Percentiles rank a stretch among this genome's conserved stretches.
Conservation (phyloP, 2,329 filamentous ascomycete species). For the Curvularia spicifera region DNA sequence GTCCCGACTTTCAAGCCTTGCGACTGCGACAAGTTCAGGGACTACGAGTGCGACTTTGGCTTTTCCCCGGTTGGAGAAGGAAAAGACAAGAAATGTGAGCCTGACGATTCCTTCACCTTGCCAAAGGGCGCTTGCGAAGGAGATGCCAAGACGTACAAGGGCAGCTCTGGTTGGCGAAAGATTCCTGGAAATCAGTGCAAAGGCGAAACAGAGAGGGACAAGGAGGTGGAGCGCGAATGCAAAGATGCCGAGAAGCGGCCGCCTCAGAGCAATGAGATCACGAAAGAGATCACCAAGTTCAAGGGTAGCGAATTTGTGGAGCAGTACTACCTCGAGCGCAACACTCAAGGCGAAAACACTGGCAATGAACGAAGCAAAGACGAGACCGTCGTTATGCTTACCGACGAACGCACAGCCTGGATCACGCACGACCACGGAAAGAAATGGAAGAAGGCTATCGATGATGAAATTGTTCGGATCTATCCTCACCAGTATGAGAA, state of each 20-base stretch:
- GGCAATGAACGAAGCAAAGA: constrained; percentile 67
- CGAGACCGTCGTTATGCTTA: constrained; percentile 74
- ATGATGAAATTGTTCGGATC: constrained; percentile 72
- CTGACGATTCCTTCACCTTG: constrained; percentile 65
- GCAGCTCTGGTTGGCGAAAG: constrained; percentile 87
- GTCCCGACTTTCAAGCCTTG: constrained; percentile 74
- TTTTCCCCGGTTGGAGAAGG: constrained; percentile 63
- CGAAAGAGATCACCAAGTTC: constrained; percentile 67
- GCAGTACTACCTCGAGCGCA: constrained; percentile 80
- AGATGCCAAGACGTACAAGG: constrained; percentile 75
- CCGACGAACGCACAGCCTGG: constrained; percentile 66
- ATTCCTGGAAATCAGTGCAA: constrained; percentile 72
- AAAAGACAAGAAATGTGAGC: constrained; percentile 70
- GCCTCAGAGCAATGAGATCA: constrained; percentile 71
- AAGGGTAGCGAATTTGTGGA: constrained; percentile 62
- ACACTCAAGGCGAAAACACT: constrained; percentile 70
- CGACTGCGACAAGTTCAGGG: constrained; percentile 74
- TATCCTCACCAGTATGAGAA: constrained; percentile 81
- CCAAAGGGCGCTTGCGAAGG: constrained; percentile 78
- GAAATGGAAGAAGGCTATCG: constrained; percentile 76
- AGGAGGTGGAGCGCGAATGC: constrained; percentile 74
- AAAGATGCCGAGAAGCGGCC: constrained; percentile 61
- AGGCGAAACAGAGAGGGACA: constrained; percentile 52
- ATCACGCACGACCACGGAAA: constrained; percentile 88
- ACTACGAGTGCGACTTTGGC: constrained; percentile 98